Evolutionary conservation across 495 filamentous ascomycete genomes (phyloP).

Genomic region (Xylaria cubensis): DNA sequence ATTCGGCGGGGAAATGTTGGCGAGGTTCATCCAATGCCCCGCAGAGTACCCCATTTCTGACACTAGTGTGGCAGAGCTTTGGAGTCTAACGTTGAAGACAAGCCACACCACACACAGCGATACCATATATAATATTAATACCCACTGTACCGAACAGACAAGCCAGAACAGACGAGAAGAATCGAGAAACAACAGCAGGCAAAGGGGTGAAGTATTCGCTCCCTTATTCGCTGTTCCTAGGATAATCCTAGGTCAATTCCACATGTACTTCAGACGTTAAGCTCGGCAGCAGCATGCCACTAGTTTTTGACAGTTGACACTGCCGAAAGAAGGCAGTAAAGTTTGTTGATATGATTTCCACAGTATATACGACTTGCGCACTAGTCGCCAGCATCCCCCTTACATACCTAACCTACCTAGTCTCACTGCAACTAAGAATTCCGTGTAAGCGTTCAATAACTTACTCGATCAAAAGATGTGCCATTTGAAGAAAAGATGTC

Average conservation of each 20-base stretch:
- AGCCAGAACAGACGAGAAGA: background rate
- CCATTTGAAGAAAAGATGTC: background rate
- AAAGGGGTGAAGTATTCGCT: background rate
- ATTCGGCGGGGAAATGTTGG: background rate
- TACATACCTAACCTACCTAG: too few relatives aligned
- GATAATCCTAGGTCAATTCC: background rate
- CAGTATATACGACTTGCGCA: background rate
- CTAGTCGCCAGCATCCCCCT: background rate
- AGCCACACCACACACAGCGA: background rate
- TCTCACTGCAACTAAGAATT: background rate
- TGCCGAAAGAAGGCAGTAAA: background rate
- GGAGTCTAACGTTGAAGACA: background rate
- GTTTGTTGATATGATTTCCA: background rate
- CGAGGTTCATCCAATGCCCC: slow-evolving; percentile 12
- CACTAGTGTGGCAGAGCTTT: background rate
- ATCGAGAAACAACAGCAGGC: slow-evolving; percentile 4
- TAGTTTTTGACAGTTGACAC: background rate
- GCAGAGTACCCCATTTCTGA: background rate
- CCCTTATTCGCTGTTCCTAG: background rate
- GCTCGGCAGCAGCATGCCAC: background rate
- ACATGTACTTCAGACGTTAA: background rate
- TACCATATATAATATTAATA: too few relatives aligned
- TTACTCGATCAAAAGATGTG: background rate
- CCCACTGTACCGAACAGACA: background rate
- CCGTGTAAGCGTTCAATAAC: background rate